Base-by-base conservation (phyloP, 2,329 filamentous ascomycete species). In the Tolypocladium paradoxum region DNA sequence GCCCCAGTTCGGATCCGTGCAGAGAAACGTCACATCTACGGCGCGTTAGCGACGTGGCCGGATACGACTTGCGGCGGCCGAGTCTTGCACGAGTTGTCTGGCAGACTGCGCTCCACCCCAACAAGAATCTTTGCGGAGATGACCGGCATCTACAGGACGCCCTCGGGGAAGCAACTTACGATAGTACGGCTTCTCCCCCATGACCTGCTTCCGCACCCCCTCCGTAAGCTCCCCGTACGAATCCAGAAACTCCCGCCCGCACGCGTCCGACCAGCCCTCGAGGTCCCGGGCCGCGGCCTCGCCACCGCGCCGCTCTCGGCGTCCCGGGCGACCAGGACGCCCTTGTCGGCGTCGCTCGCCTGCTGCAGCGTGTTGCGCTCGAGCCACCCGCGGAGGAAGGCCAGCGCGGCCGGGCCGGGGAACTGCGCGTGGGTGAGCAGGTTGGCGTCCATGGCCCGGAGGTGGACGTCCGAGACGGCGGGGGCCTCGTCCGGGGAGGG, bases 391-490 rank as follows among this genome's bases (percentile, higher is more conserved):
- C 57, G 60, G 22, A 71, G 62, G 7, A 61, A 64, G 9, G 49
- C 53, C 33, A 65, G 60, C 47, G 64, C 64, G 18, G 64, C 60
- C 7, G 57, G 50, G 7, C 62, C 66, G 16, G 72, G 70, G 51
- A 73, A 73, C 55, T 74, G 69, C 1, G 67, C 67, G 52, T 72
- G 69, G 46, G 71, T 66, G 27, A 73, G 55, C 14, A 65, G 55
- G 57, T 74, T 72, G 37, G 59, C 54, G 47, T 68, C 62, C 71
- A 73, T 74, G 47, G 71, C 68, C 9, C 59, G 56, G 18, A 73
- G 56, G 55, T 73, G 71, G 51, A 71, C 65, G 40, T 57, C 58
- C 8, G 64, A 60, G 33, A 67, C 53, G 20, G 56, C 57, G 6
- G 55, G 40, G 18, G 61, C 62, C 20, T 66, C 63, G 12, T 57